Evolutionary conservation across 176 grass and related monocot genomes (phyloP).

Genomic region (Typha latifolia): DNA sequence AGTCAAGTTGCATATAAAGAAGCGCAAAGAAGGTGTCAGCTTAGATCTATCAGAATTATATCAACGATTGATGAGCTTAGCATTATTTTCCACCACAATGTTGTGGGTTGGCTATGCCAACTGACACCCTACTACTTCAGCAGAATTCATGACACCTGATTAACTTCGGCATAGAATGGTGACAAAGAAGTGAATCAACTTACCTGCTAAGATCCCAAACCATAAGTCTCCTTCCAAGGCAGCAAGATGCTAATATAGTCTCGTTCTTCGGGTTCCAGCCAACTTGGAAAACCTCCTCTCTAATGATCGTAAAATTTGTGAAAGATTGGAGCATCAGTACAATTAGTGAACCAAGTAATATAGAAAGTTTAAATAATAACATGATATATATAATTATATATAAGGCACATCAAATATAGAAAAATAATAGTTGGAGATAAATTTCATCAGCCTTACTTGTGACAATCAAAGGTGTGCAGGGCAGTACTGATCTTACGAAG

Average conservation of each 20-base stretch:
- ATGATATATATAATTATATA: slow-evolving; percentile 6
- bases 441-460: slow-evolving; percentile 40
- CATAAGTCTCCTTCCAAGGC: slow-evolving; percentile 91
- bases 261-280: slow-evolving; percentile 98
- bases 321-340: background rate
- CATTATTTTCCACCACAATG: too few relatives aligned
- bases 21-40: too few relatives aligned
- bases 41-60: too few relatives aligned
- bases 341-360: background rate
- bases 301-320: slow-evolving; percentile 14
- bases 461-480: slow-evolving; percentile 82
- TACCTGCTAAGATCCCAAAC: slow-evolving; percentile 99
- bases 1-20: too few relatives aligned
- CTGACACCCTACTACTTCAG: too few relatives aligned
- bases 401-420: too few relatives aligned
- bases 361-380: background rate
- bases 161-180: background rate
- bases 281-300: slow-evolving; percentile 99
- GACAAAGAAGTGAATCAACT: slow-evolving; percentile 3
- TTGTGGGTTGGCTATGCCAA: too few relatives aligned
- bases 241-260: slow-evolving; percentile 94
- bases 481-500: slow-evolving; percentile 74
- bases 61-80: too few relatives aligned
- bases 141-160: too few relatives aligned
- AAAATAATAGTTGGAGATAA: too few relatives aligned